These are phyloP conservation scores for Oryza longistaminata DNA, from an alignment of 176 grass and related monocot species.

Conservation along the genomic window DNA sequence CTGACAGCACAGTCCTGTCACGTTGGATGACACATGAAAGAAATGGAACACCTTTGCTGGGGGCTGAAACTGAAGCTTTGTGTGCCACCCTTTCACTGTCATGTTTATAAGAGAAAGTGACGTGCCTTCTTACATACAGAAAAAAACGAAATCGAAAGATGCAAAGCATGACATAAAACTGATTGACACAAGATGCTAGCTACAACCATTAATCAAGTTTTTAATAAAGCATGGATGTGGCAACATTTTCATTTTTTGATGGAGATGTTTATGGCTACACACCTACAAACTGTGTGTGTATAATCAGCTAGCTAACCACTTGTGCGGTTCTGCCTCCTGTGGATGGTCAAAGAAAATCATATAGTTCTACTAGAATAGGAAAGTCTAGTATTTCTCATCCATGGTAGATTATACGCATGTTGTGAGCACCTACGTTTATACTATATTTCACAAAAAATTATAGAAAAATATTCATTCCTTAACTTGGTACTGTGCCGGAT, in stretches of 20 bases:
- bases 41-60: conserved; percentile 21
- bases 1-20: background rate
- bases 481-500: no score
- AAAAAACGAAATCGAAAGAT: background rate
- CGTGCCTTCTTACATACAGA: conserved; percentile 36
- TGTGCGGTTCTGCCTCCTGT: background rate
- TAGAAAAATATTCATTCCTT: no score
- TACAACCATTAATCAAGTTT: conserved; percentile 34
- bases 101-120: conserved; percentile 39
- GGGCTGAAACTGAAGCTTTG: background rate
- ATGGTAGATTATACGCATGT: no score
- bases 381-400: no score
- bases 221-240: conserved; percentile 28
- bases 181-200: conserved; percentile 37
- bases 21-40: conserved; percentile 16
- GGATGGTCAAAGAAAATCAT: background rate
- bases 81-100: conserved; percentile 24
- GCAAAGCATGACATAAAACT: conserved; percentile 7
- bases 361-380: no score
- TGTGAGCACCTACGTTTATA: no score
- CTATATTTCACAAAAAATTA: no score
- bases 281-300: background rate
- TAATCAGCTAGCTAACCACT: background rate
- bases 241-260: background rate
- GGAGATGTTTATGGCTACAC: background rate